Base-by-base conservation (phyloP, 1,284 basidiomycete species). In the Naganishia liquefaciens region DNA sequence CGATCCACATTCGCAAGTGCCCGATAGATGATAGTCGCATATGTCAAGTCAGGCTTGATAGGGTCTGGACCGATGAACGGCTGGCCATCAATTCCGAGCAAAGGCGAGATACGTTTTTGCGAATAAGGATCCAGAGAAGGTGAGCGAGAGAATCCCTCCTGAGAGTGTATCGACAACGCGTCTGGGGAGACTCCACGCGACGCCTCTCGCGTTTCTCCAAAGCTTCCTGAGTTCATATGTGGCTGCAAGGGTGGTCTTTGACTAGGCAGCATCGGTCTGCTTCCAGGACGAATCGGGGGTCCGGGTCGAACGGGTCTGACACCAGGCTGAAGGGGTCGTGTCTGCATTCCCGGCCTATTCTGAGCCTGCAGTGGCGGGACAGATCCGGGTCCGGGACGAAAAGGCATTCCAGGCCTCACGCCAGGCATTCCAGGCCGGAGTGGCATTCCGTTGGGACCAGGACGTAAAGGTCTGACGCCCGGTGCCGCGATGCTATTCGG, bases 21-120 rank as follows among this genome's bases (percentile, higher is more conserved):
- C 13, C 75, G 73, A 53, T 78, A 74, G 44, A 79, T 80, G 47
- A 79, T 78, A 2, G 74, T 77, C 2, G 78, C 78, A 65, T 78
- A 80, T 7, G 79, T 79, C 13, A 73, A 64, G 0, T 75, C 75
- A 1, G 79, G 79, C 55, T 80, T 80, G 64, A 78, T 70, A 5
- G 77, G 77, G 17, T 74, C 70, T 0, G 78, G 78, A 13, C 78
- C 78, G 53, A 78, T 77, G 68, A 79, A 79, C 21, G 72, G 71
- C 63, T 75, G 68, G 5, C 77, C 78, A 64, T 79, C 78, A 4
- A 78, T 69, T 37, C 78, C 78, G 3, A 77, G 71, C 9, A 78
- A 69, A 6, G 76, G 73, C 77, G 73, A 17, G 75, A 76, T 19
- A 74, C 77, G 43, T 75, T 76, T 46, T 74, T 77, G 10, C 74